A percentile compares a stretch with the other conserved stretches of the same genome.
Evolutionary conservation across 2,329 filamentous ascomycete species (phyloP).

Genomic region (Pseudomassariella vexata): DNA sequence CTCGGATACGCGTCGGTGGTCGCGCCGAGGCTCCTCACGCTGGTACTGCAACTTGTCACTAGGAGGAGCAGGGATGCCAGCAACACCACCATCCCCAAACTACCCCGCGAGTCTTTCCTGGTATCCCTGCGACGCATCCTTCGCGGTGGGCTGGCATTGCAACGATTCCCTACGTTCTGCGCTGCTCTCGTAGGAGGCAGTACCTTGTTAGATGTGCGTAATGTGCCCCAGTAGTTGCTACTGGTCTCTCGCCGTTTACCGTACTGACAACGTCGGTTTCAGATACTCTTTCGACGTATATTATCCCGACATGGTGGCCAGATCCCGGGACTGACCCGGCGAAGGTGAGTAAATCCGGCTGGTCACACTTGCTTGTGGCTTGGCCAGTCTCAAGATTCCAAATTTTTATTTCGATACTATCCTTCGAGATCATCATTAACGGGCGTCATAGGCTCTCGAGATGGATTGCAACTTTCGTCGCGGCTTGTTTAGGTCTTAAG

Average conservation of each 20-base stretch:
- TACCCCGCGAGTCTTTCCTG: constrained; percentile 21
- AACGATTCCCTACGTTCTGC: constrained; percentile 58
- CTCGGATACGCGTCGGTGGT: constrained; percentile 56
- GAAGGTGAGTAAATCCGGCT: constrained; percentile 27
- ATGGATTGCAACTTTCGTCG: constrained; percentile 52
- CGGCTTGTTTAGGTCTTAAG: constrained; percentile 51
- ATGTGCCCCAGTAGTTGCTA: too few species aligned
- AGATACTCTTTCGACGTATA: constrained; percentile 18
- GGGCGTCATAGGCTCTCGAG: constrained; percentile 45
- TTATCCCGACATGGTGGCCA: constrained; percentile 16
- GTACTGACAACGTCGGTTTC: too few species aligned
- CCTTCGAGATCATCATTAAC: too few species aligned
- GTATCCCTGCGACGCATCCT: constrained; percentile 36
- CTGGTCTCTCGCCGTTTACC: too few species aligned
- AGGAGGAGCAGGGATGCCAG: constrained; percentile 22
- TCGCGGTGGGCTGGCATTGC: constrained; percentile 43
- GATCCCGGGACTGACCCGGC: constrained; percentile 16
- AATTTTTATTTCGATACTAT: too few species aligned
- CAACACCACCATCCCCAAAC: constrained; percentile 13
- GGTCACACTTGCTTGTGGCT: constrained; percentile 1
- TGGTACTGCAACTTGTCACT: constrained; percentile 43
- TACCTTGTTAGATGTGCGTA: constrained; percentile 52
- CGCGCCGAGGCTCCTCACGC: constrained; percentile 47
- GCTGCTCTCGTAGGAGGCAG: constrained; percentile 54
- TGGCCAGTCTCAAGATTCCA: constrained; percentile 3